Percentiles rank a stretch among this genome's conserved stretches.
These are phyloP conservation scores for Actinidia arguta DNA, from an alignment of 179 eudicot species.

Conservation along the genomic window DNA sequence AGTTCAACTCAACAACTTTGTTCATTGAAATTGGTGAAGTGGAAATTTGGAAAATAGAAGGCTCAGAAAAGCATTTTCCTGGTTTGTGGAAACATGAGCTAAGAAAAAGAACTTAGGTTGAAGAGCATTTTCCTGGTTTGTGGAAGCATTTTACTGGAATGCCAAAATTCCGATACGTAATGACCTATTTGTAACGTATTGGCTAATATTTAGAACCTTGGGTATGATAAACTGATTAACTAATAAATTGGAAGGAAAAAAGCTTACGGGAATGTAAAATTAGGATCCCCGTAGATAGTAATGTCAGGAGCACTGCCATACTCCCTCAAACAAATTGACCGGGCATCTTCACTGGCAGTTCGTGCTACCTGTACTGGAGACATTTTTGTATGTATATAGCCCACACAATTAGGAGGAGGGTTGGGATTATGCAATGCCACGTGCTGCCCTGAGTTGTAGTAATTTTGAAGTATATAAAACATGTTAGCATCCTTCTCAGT, in stretches of 20 bases:
- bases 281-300: constrained; percentile 81
- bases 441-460: constrained; percentile 75
- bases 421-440: constrained; percentile 93
- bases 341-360: constrained; percentile 95
- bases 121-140: no score
- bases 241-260: constrained; percentile 8
- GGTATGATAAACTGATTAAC: not conserved
- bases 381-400: constrained; percentile 94
- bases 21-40: not conserved
- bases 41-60: not conserved
- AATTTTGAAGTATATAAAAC: constrained; percentile 25
- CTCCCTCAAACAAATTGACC: constrained; percentile 78
- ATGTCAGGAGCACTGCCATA: constrained; percentile 91
- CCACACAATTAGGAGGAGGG: constrained; percentile 76
- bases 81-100: not conserved
- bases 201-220: no score
- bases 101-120: not conserved
- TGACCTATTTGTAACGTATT: no score
- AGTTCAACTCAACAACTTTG: not conserved
- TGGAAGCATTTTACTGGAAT: no score
- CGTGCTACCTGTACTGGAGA: constrained; percentile 84
- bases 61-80: not conserved
- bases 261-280: constrained; percentile 88
- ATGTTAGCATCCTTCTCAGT: not conserved
- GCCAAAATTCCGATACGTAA: no score